Conservation (phyloP, 257 asterid species). For the Sherardia arvensis region DNA sequence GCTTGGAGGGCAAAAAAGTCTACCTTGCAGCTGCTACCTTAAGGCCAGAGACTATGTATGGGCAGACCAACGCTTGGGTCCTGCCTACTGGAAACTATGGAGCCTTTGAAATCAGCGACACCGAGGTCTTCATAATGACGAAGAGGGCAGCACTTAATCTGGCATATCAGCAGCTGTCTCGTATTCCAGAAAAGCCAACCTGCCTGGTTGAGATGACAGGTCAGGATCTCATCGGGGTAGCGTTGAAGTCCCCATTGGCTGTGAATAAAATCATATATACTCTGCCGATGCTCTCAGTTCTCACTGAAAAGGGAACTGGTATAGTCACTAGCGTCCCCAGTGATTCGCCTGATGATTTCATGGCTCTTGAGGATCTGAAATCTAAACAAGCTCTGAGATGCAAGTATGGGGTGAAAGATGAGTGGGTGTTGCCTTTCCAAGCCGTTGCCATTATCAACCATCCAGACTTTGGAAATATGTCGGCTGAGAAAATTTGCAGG, state of each 20-base stretch:
- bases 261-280: slow-evolving; percentile 65
- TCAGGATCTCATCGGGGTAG: slow-evolving; percentile 79
- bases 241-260: slow-evolving; percentile 69
- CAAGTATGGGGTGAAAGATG: slow-evolving; percentile 78
- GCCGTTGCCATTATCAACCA: slow-evolving; percentile 79
- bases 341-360: slow-evolving; percentile 89
- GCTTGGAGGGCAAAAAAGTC: slow-evolving; percentile 71
- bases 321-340: slow-evolving; percentile 95
- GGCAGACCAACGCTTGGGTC: slow-evolving; percentile 95
- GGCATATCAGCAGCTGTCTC: slow-evolving; percentile 82
- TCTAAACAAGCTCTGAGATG: slow-evolving; percentile 72
- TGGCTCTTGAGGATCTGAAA: slow-evolving; percentile 81
- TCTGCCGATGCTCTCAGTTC: slow-evolving; percentile 83
- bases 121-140: slow-evolving; percentile 69
- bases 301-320: slow-evolving; percentile 94
- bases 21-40: slow-evolving; percentile 90
- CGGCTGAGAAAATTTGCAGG: slow-evolving; percentile 83
- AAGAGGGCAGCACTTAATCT: slow-evolving; percentile 74
- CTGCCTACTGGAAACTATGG: slow-evolving; percentile 89
- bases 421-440: slow-evolving; percentile 89
- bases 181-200: slow-evolving; percentile 59
- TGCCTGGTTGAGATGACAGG: slow-evolving; percentile 85
- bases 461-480: slow-evolving; percentile 83
- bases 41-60: slow-evolving; percentile 96
- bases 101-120: slow-evolving; percentile 76